Evolutionary conservation across 108 stramenopile species (phyloP).

Genomic region (Epithemia pelagica): DNA sequence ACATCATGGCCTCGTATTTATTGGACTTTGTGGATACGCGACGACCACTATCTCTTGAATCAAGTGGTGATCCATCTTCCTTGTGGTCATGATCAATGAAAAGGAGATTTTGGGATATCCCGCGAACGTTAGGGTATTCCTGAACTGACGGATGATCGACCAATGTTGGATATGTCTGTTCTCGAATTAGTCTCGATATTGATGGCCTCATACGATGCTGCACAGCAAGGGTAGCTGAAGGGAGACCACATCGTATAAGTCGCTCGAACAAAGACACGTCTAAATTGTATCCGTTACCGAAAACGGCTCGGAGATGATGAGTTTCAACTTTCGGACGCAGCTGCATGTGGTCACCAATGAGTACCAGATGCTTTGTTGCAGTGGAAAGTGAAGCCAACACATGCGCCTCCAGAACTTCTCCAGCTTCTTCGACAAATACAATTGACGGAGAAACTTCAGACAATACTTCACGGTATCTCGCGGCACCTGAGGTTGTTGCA

Average conservation of each 20-base stretch:
- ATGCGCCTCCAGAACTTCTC: slow-evolving; percentile 67
- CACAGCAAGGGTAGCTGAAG: slow-evolving; percentile 27
- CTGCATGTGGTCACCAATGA: slow-evolving; percentile 83
- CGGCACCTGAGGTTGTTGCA: slow-evolving; percentile 43
- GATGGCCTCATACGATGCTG: slow-evolving; percentile 45
- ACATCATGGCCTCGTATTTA: slow-evolving; percentile 24
- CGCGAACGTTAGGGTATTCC: slow-evolving; percentile 22
- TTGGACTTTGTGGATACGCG: slow-evolving; percentile 30
- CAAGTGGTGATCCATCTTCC: slow-evolving; percentile 21
- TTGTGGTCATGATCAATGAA: slow-evolving; percentile 34
- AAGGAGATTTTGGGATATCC: slow-evolving; percentile 22
- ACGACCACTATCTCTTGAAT: slow-evolving; percentile 7
- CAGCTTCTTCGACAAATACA: slow-evolving; percentile 64
- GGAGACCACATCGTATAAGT: slow-evolving; percentile 23
- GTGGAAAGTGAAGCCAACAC: slow-evolving; percentile 40
- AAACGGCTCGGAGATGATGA: slow-evolving; percentile 45
- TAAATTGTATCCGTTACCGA: slow-evolving; percentile 42
- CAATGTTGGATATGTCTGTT: slow-evolving; percentile 37
- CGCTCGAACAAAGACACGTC: slow-evolving; percentile 56
- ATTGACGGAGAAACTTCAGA: slow-evolving; percentile 23
- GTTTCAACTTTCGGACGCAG: slow-evolving; percentile 72
- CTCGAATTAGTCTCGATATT: slow-evolving; percentile 31
- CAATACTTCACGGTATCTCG: slow-evolving; percentile 30
- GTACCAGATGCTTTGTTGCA: slow-evolving; percentile 63
- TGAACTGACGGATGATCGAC: slow-evolving; percentile 31